Percentiles rank a stretch among this genome's conserved stretches.
Evolutionary conservation across 768 basidiomycete species (phyloP).

Genomic region (Fomitopsis pulvina): DNA sequence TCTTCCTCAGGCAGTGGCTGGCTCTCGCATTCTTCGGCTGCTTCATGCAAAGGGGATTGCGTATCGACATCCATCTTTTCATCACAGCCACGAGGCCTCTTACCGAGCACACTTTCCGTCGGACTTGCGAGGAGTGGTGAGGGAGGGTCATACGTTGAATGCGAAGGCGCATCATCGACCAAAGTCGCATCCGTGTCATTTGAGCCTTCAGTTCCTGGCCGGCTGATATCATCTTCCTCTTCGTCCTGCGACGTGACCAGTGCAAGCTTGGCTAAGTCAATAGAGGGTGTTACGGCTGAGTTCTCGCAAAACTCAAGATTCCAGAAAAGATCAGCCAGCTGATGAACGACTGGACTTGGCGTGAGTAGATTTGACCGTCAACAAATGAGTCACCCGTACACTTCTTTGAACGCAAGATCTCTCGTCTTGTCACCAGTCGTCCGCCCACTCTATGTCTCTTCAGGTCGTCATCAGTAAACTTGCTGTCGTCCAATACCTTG

Average conservation of each 20-base stretch:
- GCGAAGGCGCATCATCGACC: slow-evolving; percentile 58
- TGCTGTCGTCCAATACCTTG: slow-evolving; percentile 57
- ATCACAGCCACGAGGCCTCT: slow-evolving; percentile 41
- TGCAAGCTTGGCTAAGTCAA: slow-evolving; percentile 87
- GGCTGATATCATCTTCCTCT: slow-evolving; percentile 70
- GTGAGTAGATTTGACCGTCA: slow-evolving; percentile 8
- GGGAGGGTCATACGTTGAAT: slow-evolving; percentile 28
- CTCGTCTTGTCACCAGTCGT: slow-evolving; percentile 69
- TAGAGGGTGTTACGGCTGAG: slow-evolving; percentile 70
- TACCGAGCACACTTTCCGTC: slow-evolving; percentile 51
- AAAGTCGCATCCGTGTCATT: slow-evolving; percentile 87
- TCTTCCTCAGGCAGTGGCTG: slow-evolving; percentile 22
- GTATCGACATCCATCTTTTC: slow-evolving; percentile 45
- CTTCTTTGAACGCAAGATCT: slow-evolving; percentile 78
- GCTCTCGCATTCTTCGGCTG: not conserved
- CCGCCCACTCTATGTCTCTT: slow-evolving; percentile 86
- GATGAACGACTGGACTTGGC: slow-evolving; percentile 57
- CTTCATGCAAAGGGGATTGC: slow-evolving; percentile 2
- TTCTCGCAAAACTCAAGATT: slow-evolving; percentile 61
- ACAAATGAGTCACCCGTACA: slow-evolving; percentile 42
- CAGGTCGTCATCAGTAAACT: slow-evolving; percentile 73
- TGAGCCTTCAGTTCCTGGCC: slow-evolving; percentile 70
- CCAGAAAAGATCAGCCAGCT: slow-evolving; percentile 74
- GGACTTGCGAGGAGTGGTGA: slow-evolving; percentile 18
- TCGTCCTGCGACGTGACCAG: slow-evolving; percentile 88